Base-by-base conservation (phyloP, 2,329 filamentous ascomycete genomes). In the Claviceps lovelessii region DNA sequence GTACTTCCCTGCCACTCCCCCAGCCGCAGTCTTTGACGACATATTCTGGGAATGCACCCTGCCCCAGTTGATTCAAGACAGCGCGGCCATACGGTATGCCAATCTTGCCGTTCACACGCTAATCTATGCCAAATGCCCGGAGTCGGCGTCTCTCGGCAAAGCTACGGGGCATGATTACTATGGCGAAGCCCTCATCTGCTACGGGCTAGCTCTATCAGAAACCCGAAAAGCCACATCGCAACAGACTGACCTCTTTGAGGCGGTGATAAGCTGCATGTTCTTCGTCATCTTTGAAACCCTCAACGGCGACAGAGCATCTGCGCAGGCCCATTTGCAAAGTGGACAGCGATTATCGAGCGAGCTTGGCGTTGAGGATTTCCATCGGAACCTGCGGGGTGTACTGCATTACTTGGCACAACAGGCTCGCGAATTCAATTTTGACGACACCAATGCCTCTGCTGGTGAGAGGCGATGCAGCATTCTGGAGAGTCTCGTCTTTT, bases 251-350 rank as follows among this genome's bases (percentile, higher is more conserved):
- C 56, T 66, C 2, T 59, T 60, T 11, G 61, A 65, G 3, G 66
- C 67, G 1, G 63, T 70, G 10, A 52, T 71, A 3, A 67, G 67
- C 54, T 70, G 65, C 53, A 61, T 72, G 50, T 64, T 72, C 46
- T 71, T 71, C 58, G 63, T 67, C 54, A 63, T 68, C 52, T 70
- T 72, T 52, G 69, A 71, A 54, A 62, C 64, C 2, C 54, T 70
- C 44, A 69, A 72, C 56, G 67, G 66, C 28, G 70, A 72, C 55
- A 59, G 60, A 10, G 59, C 61, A 23, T 65, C 64, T 0, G 69
- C 69, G 0, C 61, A 70, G 15, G 59, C 63, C 8, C 71, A 73
- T 57, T 61, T 71, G 49, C 63, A 61, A 49, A 67, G 66, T 53
- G 71, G 70, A 1, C 65, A 69, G 54, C 63, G 61, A 55, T 67